A percentile compares a stretch with the other conserved stretches of the same genome.
Evolutionary conservation across 2,329 filamentous ascomycete genomes (phyloP).

Genomic region (Fusarium sp.): DNA sequence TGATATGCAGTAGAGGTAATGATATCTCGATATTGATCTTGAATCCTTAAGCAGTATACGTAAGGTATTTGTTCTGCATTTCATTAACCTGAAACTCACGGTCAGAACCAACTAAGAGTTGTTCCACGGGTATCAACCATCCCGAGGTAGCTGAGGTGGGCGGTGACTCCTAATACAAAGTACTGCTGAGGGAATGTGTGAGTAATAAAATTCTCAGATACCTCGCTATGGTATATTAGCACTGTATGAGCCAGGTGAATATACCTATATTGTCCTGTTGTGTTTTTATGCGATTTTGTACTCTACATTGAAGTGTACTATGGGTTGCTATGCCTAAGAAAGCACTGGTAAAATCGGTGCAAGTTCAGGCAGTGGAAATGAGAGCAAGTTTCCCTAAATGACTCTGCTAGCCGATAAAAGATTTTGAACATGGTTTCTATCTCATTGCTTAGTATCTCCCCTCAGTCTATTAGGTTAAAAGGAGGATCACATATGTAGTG

Average conservation of each 20-base stretch:
- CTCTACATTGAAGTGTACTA: background rate
- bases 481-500: background rate
- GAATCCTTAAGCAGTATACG: background rate
- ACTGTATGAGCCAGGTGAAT: background rate
- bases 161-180: background rate
- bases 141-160: background rate
- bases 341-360: background rate
- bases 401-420: too few relatives aligned
- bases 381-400: too few relatives aligned
- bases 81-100: background rate
- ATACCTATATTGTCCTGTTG: background rate
- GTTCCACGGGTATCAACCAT: background rate
- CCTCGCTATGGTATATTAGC: background rate
- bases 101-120: background rate
- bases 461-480: background rate
- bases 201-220: background rate
- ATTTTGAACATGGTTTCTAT: background rate
- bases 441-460: background rate
- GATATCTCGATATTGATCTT: too few relatives aligned
- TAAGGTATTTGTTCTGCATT: background rate
- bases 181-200: background rate
- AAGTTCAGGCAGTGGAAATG: background rate
- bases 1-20: background rate
- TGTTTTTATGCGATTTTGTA: background rate
- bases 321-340: background rate